A percentile compares a stretch with the other conserved stretches of the same genome.
Conservation (phyloP, 2,329 filamentous ascomycete genomes). For the Aureobasidium uvarum region DNA sequence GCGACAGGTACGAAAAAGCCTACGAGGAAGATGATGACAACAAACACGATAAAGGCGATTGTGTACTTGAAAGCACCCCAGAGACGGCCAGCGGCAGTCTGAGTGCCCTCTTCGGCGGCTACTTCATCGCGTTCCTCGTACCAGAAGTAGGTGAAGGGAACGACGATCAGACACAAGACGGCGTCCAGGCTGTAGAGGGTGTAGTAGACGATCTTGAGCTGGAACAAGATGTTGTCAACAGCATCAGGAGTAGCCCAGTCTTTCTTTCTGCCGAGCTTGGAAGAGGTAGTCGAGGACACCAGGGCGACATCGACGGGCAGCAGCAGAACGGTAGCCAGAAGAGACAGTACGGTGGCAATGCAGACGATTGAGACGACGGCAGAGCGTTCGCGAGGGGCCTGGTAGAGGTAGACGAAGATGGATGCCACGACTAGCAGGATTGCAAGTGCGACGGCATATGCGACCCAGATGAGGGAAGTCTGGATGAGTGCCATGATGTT, state of each 20-base stretch:
- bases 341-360: slow-evolving; percentile 79
- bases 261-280: slow-evolving; percentile 77
- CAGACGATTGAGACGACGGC: slow-evolving; percentile 77
- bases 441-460: slow-evolving; percentile 79
- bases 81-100: slow-evolving; percentile 68
- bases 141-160: slow-evolving; percentile 97
- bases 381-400: slow-evolving; percentile 82
- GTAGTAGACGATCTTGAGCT: slow-evolving; percentile 89
- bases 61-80: slow-evolving; percentile 91
- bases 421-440: slow-evolving; percentile 74
- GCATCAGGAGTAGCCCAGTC: slow-evolving; percentile 87
- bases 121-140: slow-evolving; percentile 97
- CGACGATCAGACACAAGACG: slow-evolving; percentile 79
- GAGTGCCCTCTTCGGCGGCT: slow-evolving; percentile 73
- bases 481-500: slow-evolving; percentile 67
- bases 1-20: slow-evolving; percentile 91
- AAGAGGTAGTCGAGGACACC: slow-evolving; percentile 80
- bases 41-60: slow-evolving; percentile 73
- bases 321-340: slow-evolving; percentile 88
- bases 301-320: slow-evolving; percentile 94
- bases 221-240: slow-evolving; percentile 73
- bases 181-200: slow-evolving; percentile 88
- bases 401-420: slow-evolving; percentile 88
- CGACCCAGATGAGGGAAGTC: slow-evolving; percentile 89
- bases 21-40: slow-evolving; percentile 80